phyloP scores from a whole-genome alignment of 257 asterid species.

The Leonotis leonurus region DNA sequence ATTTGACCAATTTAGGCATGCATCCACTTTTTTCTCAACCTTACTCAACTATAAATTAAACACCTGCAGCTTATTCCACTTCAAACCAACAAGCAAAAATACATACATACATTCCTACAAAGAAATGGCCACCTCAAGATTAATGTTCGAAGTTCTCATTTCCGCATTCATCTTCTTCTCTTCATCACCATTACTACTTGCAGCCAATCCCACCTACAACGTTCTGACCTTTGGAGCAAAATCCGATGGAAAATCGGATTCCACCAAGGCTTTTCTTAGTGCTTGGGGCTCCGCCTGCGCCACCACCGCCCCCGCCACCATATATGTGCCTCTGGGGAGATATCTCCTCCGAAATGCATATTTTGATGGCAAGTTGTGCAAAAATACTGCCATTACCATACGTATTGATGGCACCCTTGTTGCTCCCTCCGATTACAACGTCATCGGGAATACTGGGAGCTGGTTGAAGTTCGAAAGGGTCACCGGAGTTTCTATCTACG shows the following conservation, averaged over 20 bases:
- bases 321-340: conserved; percentile 45
- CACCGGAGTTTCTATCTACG: conserved; percentile 41
- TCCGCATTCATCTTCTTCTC: conserved; percentile 5
- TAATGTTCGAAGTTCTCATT: conserved; percentile 10
- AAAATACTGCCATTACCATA: conserved; percentile 28
- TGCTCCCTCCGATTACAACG: conserved; percentile 50
- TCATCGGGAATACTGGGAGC: conserved; percentile 22
- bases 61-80: background rate
- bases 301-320: conserved; percentile 26
- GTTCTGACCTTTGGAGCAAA: conserved; percentile 36
- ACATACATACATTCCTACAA: background rate
- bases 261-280: conserved; percentile 27
- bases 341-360: conserved; percentile 22
- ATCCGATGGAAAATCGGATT: conserved; percentile 35
- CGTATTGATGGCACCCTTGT: conserved; percentile 45
- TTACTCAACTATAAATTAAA: background rate
- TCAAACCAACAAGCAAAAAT: background rate
- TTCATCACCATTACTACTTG: conserved; percentile 2
- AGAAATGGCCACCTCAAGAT: conserved; percentile 7
- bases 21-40: background rate
- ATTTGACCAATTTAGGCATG: conserved; percentile 10
- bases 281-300: conserved; percentile 50
- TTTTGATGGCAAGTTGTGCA: conserved; percentile 37
- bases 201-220: conserved; percentile 24
- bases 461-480: conserved; percentile 50